These are phyloP conservation scores for Carex cristatella DNA, from an alignment of 176 grass and related monocot species.

Conservation along the genomic window DNA sequence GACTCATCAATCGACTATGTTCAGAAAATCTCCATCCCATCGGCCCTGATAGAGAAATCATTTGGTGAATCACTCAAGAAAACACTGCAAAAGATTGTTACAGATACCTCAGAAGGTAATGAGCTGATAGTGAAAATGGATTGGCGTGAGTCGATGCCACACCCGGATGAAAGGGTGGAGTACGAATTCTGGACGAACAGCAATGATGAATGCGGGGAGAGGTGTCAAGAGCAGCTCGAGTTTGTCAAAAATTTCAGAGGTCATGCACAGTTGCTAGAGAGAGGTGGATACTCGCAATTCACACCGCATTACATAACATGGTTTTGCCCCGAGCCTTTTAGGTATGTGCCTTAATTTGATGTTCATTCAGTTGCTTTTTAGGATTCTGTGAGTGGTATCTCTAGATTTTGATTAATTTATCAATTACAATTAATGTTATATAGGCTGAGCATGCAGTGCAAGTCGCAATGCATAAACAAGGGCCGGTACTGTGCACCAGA, in stretches of 20 bases:
- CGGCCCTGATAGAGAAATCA: slow-evolving; percentile 56
- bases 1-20: slow-evolving; percentile 35
- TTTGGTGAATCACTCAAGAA: slow-evolving; percentile 58
- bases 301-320: slow-evolving; percentile 99
- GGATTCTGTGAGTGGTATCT: background rate
- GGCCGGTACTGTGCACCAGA: slow-evolving; percentile 91
- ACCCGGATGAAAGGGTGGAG: slow-evolving; percentile 89
- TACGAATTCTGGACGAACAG: slow-evolving; percentile 99
- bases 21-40: slow-evolving; percentile 83
- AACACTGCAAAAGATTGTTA: slow-evolving; percentile 17
- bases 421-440: background rate
- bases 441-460: slow-evolving; percentile 50
- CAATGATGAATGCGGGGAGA: slow-evolving; percentile 86
- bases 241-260: slow-evolving; percentile 69
- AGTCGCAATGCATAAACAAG: slow-evolving; percentile 86
- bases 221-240: slow-evolving; percentile 66
- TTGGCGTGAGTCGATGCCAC: slow-evolving; percentile 93
- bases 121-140: slow-evolving; percentile 81
- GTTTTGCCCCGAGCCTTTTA: slow-evolving; percentile 76
- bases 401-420: background rate
- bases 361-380: background rate
- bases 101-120: slow-evolving; percentile 12
- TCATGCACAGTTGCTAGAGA: slow-evolving; percentile 79
- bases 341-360: background rate
- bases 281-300: slow-evolving; percentile 61